phyloP scores from a whole-genome alignment of 1,139 yeast genomes.

The Candida buenavistaensis region DNA sequence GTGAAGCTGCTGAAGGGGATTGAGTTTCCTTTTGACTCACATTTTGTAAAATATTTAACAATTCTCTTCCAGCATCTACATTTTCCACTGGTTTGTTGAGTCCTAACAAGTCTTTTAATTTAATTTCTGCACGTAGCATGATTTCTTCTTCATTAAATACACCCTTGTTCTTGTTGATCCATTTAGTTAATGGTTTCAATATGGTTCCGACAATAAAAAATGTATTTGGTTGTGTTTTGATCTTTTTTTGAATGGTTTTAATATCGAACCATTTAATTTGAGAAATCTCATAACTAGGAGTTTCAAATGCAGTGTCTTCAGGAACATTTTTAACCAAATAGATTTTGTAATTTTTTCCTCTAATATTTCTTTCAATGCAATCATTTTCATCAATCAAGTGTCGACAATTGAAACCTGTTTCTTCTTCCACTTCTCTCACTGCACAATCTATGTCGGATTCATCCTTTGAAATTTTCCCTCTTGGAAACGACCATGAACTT shows the following conservation, averaged over 20 bases:
- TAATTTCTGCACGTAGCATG: constrained; percentile 57
- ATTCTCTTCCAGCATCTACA: constrained; percentile 73
- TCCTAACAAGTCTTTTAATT: constrained; percentile 65
- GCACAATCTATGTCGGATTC: constrained; percentile 93
- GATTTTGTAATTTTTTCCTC: constrained; percentile 84
- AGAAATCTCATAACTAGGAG: constrained; percentile 84
- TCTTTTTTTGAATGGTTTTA: constrained; percentile 34
- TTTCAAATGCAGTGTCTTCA: constrained; percentile 64
- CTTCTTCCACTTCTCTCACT: constrained; percentile 90
- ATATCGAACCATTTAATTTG: constrained; percentile 49
- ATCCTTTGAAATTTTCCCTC: constrained; percentile 94
- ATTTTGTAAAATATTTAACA: constrained; percentile 62
- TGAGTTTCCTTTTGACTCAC: constrained; percentile 24
- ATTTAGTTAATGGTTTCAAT: constrained; percentile 57
- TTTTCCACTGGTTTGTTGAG: constrained; percentile 30
- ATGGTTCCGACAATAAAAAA: constrained; percentile 62
- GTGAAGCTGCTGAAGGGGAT: constrained; percentile 5
- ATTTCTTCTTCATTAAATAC: constrained; percentile 52
- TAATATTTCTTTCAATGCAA: constrained; percentile 76
- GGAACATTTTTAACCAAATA: constrained; percentile 80
- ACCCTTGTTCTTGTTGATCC: constrained; percentile 58
- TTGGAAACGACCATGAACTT: constrained; percentile 91
- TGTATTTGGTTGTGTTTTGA: constrained; percentile 42
- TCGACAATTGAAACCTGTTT: constrained; percentile 87
- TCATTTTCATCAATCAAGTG: constrained; percentile 67